A percentile compares a stretch with the other conserved stretches of the same genome.
Conservation (phyloP, 78 protist species). For the Tieghemostelium lacteum region DNA sequence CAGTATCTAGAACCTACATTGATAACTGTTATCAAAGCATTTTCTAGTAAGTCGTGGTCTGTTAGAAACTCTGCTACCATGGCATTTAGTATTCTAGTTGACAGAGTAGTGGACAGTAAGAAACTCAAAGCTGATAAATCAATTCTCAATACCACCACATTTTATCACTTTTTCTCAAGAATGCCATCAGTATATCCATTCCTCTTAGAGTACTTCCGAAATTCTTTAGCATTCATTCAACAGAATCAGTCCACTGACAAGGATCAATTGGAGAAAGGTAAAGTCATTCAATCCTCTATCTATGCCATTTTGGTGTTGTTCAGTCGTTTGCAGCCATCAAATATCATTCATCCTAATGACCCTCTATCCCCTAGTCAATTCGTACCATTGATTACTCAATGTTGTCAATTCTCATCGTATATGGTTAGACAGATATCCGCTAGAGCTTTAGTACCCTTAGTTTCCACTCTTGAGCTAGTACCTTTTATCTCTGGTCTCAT, state of each 20-base stretch:
- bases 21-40: constrained; percentile 46
- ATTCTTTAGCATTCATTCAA: constrained; percentile 12
- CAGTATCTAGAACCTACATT: constrained; percentile 41
- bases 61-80: constrained; percentile 82
- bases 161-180: constrained; percentile 66
- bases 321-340: constrained; percentile 67
- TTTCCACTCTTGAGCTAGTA: constrained; percentile 55
- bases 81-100: constrained; percentile 77
- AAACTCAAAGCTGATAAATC: constrained; percentile 33
- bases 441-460: constrained; percentile 72
- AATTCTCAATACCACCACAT: constrained; percentile 67
- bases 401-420: constrained; percentile 73
- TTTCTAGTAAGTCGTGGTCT: constrained; percentile 71
- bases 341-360: constrained; percentile 66
- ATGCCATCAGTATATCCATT: constrained; percentile 76
- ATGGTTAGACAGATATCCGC: constrained; percentile 83
- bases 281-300: constrained; percentile 44
- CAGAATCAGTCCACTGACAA: background rate
- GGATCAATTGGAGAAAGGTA: background rate
- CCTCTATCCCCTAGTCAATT: constrained; percentile 58
- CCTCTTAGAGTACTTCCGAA: constrained; percentile 47
- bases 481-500: constrained; percentile 23
- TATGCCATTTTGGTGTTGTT: constrained; percentile 67
- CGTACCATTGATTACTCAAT: constrained; percentile 61
- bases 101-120: constrained; percentile 62